Percentiles rank a stretch among this genome's conserved stretches.
Conservation (phyloP, 2,329 filamentous ascomycete species). For the Arthrobotrys megalospora region DNA sequence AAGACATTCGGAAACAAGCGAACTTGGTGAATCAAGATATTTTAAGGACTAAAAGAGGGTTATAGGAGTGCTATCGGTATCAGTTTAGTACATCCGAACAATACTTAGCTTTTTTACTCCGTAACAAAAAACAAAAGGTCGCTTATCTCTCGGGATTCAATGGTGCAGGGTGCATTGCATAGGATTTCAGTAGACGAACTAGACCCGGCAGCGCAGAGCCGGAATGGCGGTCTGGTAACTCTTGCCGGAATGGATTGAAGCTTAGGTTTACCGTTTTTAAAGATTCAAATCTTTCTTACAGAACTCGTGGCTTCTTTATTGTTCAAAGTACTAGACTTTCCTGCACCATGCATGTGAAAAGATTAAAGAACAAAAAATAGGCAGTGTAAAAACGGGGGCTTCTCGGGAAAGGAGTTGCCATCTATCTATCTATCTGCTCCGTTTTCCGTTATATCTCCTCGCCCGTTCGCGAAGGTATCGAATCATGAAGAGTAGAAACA, state of each 20-base stretch:
- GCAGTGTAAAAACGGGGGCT: neutral
- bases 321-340: too few relatives aligned
- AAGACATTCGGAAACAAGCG: conserved; percentile 25
- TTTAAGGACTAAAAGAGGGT: neutral
- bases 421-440: conserved; percentile 1
- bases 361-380: neutral
- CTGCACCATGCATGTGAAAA: neutral
- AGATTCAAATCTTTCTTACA: too few relatives aligned
- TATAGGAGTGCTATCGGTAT: neutral
- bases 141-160: too few relatives aligned
- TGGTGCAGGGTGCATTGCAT: too few relatives aligned
- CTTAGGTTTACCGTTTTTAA: too few relatives aligned
- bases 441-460: neutral
- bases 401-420: conserved; percentile 2
- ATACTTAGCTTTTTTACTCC: neutral
- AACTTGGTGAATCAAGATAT: neutral
- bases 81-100: neutral
- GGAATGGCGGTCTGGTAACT: too few relatives aligned
- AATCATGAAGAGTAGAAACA: conserved; percentile 10
- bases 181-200: too few relatives aligned
- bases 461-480: conserved; percentile 5
- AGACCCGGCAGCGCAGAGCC: too few relatives aligned
- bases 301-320: too few relatives aligned
- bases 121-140: neutral
- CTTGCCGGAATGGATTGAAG: too few relatives aligned